Evolutionary conservation across 2,329 filamentous ascomycete genomes (phyloP).

Genomic region (Claviceps monticola): DNA sequence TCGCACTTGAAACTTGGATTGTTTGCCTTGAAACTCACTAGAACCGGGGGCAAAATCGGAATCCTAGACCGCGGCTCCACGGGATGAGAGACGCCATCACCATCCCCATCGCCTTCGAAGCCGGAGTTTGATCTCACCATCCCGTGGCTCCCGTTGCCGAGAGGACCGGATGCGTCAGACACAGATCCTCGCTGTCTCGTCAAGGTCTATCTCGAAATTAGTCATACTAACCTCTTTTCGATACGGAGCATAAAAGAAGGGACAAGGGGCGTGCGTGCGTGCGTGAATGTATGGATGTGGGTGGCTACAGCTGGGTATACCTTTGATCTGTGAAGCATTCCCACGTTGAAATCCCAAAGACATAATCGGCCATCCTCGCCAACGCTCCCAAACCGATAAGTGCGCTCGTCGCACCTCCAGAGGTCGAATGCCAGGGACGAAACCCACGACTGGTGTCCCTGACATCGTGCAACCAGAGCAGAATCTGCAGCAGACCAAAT

Average conservation of each 20-base stretch:
- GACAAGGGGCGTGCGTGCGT: not conserved
- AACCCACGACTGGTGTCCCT: slow-evolving; percentile 93
- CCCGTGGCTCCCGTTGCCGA: slow-evolving; percentile 28
- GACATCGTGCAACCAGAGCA: slow-evolving; percentile 77
- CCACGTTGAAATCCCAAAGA: slow-evolving; percentile 94
- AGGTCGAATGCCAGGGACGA: slow-evolving; percentile 88
- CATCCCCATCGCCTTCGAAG: slow-evolving; percentile 40
- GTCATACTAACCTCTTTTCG: not conserved
- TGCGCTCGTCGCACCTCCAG: slow-evolving; percentile 91
- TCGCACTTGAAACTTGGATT: not conserved
- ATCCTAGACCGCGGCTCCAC: slow-evolving; percentile 77
- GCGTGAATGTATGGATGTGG: not conserved
- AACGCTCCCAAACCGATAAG: slow-evolving; percentile 90
- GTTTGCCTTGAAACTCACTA: slow-evolving; percentile 41
- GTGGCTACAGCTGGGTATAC: not conserved
- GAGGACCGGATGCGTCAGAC: slow-evolving; percentile 38
- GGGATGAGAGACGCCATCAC: slow-evolving; percentile 53
- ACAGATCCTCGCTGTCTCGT: slow-evolving; percentile 35
- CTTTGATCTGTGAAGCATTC: slow-evolving; percentile 88
- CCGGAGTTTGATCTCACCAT: slow-evolving; percentile 55
- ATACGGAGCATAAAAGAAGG: not conserved
- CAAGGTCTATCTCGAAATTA: slow-evolving; percentile 7
- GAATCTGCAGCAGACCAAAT: slow-evolving; percentile 87
- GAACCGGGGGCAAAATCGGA: slow-evolving; percentile 77
- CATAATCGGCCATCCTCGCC: slow-evolving; percentile 85